Percentiles rank a stretch among this genome's conserved stretches.
These are phyloP conservation scores for Pseudozyma sp. DNA, from an alignment of 1,284 basidiomycete genomes.

Conservation along the genomic window DNA sequence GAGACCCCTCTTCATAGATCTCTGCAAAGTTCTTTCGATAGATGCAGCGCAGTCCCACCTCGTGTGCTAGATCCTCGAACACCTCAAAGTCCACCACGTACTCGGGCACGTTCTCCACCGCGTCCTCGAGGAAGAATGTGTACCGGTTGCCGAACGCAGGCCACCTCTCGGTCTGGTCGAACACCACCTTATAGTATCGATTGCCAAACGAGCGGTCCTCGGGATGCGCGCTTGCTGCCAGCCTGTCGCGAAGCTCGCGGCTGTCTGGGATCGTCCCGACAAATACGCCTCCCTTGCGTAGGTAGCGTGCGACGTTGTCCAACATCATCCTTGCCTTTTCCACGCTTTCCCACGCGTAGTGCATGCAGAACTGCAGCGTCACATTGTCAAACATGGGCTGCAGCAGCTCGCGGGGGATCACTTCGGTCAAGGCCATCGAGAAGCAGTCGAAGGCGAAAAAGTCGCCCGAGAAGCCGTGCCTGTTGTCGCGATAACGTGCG, in stretches of 20 bases:
- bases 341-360: slow-evolving; percentile 94
- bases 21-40: slow-evolving; percentile 83
- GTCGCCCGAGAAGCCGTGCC: slow-evolving; percentile 76
- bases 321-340: slow-evolving; percentile 91
- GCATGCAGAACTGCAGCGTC: slow-evolving; percentile 99
- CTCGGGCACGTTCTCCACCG: slow-evolving; percentile 91
- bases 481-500: slow-evolving; percentile 74
- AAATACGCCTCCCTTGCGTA: slow-evolving; percentile 86
- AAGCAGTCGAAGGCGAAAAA: slow-evolving; percentile 94
- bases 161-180: slow-evolving; percentile 74
- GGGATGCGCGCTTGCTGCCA: slow-evolving; percentile 77
- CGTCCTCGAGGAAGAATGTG: slow-evolving; percentile 91
- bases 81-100: slow-evolving; percentile 94
- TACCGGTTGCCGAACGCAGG: slow-evolving; percentile 86
- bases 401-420: slow-evolving; percentile 76
- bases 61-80: slow-evolving; percentile 84
- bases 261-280: slow-evolving; percentile 90
- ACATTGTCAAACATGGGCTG: slow-evolving; percentile 85
- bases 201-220: slow-evolving; percentile 82
- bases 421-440: slow-evolving; percentile 77
- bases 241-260: slow-evolving; percentile 77
- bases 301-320: slow-evolving; percentile 84
- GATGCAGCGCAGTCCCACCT: slow-evolving; percentile 80
- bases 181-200: slow-evolving; percentile 85
- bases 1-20: slow-evolving; percentile 55